A percentile compares a stretch with the other conserved stretches of the same genome.
phyloP scores from a whole-genome alignment of 306 rosid species.

The Cajanus cajan region DNA sequence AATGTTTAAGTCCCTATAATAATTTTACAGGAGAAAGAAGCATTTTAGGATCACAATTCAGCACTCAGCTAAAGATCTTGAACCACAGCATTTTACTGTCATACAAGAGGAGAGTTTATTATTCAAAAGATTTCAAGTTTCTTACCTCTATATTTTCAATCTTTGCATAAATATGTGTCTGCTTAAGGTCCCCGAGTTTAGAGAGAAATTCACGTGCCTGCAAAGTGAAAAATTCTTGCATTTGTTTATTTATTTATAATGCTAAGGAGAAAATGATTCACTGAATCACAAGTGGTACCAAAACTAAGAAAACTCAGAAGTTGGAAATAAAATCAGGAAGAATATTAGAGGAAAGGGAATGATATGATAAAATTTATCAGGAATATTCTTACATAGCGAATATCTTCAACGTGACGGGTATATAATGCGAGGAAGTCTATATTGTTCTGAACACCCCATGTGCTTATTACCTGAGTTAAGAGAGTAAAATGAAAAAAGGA shows the following conservation, averaged over 20 bases:
- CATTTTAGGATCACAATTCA: conserved; percentile 18
- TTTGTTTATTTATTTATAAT: neutral
- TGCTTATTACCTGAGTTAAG: conserved; percentile 67
- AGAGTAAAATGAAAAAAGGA: conserved; percentile 6
- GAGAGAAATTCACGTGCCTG: conserved; percentile 62
- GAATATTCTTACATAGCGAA: conserved; percentile 67
- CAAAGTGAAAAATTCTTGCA: conserved; percentile 36
- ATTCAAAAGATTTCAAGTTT: neutral
- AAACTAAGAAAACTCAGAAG: conserved; percentile 9
- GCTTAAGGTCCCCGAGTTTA: conserved; percentile 52
- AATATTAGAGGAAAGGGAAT: neutral
- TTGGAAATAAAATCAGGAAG: conserved; percentile 16
- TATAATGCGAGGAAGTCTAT: conserved; percentile 78
- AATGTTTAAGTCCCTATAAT: conserved; percentile 68
- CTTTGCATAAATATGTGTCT: conserved; percentile 80
- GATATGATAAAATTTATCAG: neutral
- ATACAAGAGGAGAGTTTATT: neutral
- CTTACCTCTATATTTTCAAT: conserved; percentile 77
- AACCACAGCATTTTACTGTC: neutral
- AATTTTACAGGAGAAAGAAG: conserved; percentile 23
- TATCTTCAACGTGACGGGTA: conserved; percentile 81
- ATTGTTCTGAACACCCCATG: conserved; percentile 82
- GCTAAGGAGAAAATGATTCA: conserved; percentile 7
- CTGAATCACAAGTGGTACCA: neutral
- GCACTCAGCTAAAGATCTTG: neutral